Evolutionary conservation across 768 basidiomycete genomes (phyloP), one percentile per base, ranked within the genome.

Genomic region (Cyclocybe aegerita): DNA sequence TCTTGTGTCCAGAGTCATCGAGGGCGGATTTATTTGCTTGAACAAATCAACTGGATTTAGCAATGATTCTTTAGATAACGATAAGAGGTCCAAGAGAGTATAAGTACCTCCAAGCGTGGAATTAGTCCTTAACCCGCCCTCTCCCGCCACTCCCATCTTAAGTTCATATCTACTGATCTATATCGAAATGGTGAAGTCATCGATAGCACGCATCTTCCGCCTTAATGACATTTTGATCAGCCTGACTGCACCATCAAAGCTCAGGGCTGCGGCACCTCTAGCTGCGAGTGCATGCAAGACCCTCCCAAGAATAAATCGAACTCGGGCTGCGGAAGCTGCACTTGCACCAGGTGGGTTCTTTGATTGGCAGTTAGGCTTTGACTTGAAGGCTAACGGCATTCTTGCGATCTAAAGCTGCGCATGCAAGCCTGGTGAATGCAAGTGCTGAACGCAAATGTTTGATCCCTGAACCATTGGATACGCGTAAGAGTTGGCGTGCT

Each of bases 401-500:
- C 9, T 29, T 17, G 39, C 16, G 17, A 3, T 48, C 32, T 29
- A 40, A 40, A 69, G 68, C 48, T 71, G 70, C 60, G 30, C 39
- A 33, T 71, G 70, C 67, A 65, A 66, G 56, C 41, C 63, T 30
- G 69, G 69, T 31, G 63, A 69, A 48, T 68, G 65, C 62, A 70
- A 67, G 43, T 69, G 64, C 54, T 64, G 50, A 67, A 57, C 30
- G 47, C 14, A 23, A 3, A 23, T 23, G 23, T 23, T 23, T 23
- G 5, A 23, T 23, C 23, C 23, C 4, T 23, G 23, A 23, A 23
- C 23, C 23, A 23, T 23, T 23, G 23, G 23, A 23, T 3, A 23
- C 23, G 23, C 23, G 23, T 23, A 23, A 23, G 23, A 23, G 23
- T 23, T 23, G 23, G 23, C 23, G 23, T 23, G 23, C 23, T 23